Evolutionary conservation across 2,329 filamentous ascomycete species (phyloP).

Genomic region (Cytospora mali): DNA sequence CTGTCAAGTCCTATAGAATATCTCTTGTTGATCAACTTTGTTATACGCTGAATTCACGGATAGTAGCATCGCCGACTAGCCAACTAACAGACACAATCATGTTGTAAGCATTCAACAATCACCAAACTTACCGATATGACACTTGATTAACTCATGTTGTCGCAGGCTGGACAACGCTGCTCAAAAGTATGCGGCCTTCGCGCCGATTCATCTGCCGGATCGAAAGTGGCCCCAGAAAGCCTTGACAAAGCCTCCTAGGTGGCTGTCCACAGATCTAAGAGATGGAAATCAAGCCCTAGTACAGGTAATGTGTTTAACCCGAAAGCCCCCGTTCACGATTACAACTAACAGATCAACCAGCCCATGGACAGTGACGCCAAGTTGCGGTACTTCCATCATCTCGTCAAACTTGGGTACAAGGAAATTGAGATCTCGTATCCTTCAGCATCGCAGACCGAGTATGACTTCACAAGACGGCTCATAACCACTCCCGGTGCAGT

Average conservation of each 20-base stretch:
- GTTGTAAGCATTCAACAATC: not conserved
- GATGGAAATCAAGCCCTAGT: conserved; percentile 93
- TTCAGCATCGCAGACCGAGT: conserved; percentile 90
- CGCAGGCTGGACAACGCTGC: conserved; percentile 72
- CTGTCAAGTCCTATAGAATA: too few relatives aligned
- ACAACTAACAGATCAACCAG: not conserved
- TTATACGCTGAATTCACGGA: too few relatives aligned
- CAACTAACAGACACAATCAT: conserved; percentile 1
- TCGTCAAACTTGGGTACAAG: conserved; percentile 89
- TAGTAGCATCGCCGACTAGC: too few relatives aligned
- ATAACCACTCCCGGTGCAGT: conserved; percentile 81
- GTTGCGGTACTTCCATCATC: conserved; percentile 91
- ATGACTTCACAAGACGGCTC: conserved; percentile 86
- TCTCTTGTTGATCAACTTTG: too few relatives aligned
- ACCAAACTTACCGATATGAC: too few relatives aligned
- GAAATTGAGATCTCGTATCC: conserved; percentile 97
- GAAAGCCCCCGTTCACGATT: too few relatives aligned
- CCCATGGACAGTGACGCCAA: conserved; percentile 87
- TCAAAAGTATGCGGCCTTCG: conserved; percentile 73
- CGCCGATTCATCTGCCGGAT: conserved; percentile 65
- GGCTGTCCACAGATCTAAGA: conserved; percentile 84
- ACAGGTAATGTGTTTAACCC: conserved; percentile 71
- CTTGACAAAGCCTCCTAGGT: conserved; percentile 82
- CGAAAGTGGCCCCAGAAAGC: conserved; percentile 82
- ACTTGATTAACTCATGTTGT: not conserved